Evolutionary conservation across 129 eudicot species (phyloP).

Genomic region (carrot (Daucus carota)): DH1_v3.0 NC_030387.2:33384501-33385000

Average conservation of each 20-base stretch:
- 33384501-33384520: conserved; percentile 25
- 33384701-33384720: too few species aligned
- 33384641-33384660: too few species aligned
- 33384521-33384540: conserved; percentile 12
- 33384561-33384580: conserved; percentile 37
- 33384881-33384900: not conserved
- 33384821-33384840: not conserved
- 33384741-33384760: not conserved
- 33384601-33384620: conserved; percentile 14
- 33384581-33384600: conserved; percentile 30
- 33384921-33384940: not conserved
- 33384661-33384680: too few species aligned
- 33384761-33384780: not conserved
- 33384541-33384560: conserved; percentile 36
- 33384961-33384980: not conserved
- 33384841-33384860: not conserved
- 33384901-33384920: not conserved
- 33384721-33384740: too few species aligned
- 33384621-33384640: not conserved
- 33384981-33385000: not conserved
- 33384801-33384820: too few species aligned
- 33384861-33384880: not conserved
- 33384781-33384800: not conserved
- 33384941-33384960: not conserved
- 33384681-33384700: not conserved